phyloP scores from a whole-genome alignment of 768 basidiomycete genomes.

The Suillus fuscotomentosus region DNA sequence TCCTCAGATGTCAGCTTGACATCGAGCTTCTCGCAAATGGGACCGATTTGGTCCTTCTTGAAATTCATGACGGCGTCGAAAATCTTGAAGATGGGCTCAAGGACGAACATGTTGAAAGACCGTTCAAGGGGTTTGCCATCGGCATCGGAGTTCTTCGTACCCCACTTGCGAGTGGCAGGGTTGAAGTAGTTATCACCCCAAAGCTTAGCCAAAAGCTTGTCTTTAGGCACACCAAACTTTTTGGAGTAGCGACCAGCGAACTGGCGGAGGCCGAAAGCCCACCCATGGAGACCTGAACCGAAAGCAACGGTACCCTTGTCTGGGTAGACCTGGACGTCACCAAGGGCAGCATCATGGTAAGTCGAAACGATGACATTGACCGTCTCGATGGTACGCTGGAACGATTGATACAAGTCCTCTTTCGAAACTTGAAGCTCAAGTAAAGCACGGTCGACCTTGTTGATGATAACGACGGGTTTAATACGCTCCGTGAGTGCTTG shows the following conservation, averaged over 20 bases:
- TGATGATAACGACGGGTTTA: conserved; percentile 99
- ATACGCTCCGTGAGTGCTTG: conserved; percentile 98
- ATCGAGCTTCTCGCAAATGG: conserved; percentile 96
- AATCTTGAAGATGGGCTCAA: conserved; percentile 98
- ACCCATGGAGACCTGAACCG: conserved; percentile 98
- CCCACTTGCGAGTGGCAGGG: conserved; percentile 95
- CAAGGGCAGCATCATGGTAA: conserved; percentile 90
- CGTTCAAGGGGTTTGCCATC: conserved; percentile 94
- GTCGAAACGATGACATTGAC: conserved; percentile 99
- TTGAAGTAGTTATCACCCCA: conserved; percentile 99
- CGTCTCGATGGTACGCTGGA: conserved; percentile 94
- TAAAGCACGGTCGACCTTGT: conserved; percentile 99
- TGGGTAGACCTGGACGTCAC: conserved; percentile 98
- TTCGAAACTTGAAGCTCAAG: conserved; percentile 97
- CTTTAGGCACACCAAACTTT: conserved; percentile 98
- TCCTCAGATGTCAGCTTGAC: conserved; percentile 86
- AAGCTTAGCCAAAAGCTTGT: conserved; percentile 95
- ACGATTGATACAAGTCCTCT: conserved; percentile 96
- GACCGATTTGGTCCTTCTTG: conserved; percentile 85
- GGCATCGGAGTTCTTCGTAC: conserved; percentile 67
- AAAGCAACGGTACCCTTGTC: conserved; percentile 98
- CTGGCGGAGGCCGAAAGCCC: conserved; percentile 98
- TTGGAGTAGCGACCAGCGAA: conserved; percentile 94
- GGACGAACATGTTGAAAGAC: conserved; percentile 97
- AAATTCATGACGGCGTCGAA: conserved; percentile 99